phyloP scores from a whole-genome alignment of 192 early-diverging fungal species.

The Backusella parvicylindrica region DNA sequence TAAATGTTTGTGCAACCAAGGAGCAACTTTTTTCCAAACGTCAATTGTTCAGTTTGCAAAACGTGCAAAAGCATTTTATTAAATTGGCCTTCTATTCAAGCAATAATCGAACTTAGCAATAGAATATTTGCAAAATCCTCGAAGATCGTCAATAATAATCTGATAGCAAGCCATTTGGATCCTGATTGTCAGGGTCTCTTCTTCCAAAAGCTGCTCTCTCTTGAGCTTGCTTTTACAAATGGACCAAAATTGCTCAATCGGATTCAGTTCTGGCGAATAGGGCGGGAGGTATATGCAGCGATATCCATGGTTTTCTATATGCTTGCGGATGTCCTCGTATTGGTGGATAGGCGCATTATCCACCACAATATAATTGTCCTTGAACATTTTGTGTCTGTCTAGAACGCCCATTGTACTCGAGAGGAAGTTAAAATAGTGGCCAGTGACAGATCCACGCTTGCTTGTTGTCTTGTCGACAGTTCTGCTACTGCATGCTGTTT shows the following conservation, averaged over 20 bases:
- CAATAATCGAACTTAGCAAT: slow-evolving; percentile 6
- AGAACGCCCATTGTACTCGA: neutral
- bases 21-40: too few relatives aligned
- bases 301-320: slow-evolving; percentile 1
- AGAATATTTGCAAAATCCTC: slow-evolving; percentile 14
- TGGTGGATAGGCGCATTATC: slow-evolving; percentile 19
- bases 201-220: slow-evolving; percentile 11
- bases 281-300: slow-evolving; percentile 17
- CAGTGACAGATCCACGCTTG: neutral
- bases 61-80: neutral
- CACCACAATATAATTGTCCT: slow-evolving; percentile 14
- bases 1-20: too few relatives aligned
- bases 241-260: slow-evolving; percentile 31
- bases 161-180: slow-evolving; percentile 4
- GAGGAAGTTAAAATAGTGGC: slow-evolving; percentile 1
- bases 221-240: slow-evolving; percentile 8
- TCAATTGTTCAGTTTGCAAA: slow-evolving; percentile 3
- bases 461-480: neutral
- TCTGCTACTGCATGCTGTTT: neutral
- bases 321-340: neutral
- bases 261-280: slow-evolving; percentile 22
- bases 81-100: slow-evolving; percentile 8
- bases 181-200: neutral
- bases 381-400: slow-evolving; percentile 1
- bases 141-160: slow-evolving; percentile 3